Percentiles rank a stretch among this genome's conserved stretches.
Evolutionary conservation across 169 alveolate species (phyloP).

Genomic region (Babesia caballi): DNA sequence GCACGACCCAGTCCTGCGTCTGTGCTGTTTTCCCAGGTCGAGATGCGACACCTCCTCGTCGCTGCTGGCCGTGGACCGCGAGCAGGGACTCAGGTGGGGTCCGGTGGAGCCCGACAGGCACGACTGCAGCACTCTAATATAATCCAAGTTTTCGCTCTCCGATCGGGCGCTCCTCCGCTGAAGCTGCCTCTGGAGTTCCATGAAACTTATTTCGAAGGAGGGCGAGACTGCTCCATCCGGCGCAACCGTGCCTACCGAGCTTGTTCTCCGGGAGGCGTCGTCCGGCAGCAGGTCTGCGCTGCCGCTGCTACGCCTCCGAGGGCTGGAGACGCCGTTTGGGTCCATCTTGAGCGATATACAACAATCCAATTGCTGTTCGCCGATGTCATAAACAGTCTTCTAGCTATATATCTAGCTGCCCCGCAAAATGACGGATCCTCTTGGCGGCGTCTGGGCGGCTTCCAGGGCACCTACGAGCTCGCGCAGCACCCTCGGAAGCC

Average conservation of each 20-base stretch:
- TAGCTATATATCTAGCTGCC: background rate
- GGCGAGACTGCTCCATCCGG: slow-evolving; percentile 15
- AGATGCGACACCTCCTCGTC: slow-evolving; percentile 4
- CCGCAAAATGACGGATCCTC: slow-evolving; percentile 1
- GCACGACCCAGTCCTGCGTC: too few species aligned
- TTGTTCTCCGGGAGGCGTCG: background rate
- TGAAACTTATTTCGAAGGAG: background rate
- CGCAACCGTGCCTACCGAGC: slow-evolving; percentile 20
- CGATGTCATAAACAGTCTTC: background rate
- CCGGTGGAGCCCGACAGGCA: slow-evolving; percentile 18
- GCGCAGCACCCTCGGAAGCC: too few species aligned
- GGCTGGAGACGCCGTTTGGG: background rate
- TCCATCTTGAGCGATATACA: background rate
- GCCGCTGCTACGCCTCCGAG: background rate
- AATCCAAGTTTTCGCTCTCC: slow-evolving; percentile 1
- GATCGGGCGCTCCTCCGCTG: background rate
- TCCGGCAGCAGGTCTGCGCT: background rate
- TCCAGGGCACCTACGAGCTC: too few species aligned
- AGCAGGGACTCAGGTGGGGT: slow-evolving; percentile 12
- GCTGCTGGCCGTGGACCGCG: slow-evolving; percentile 17
- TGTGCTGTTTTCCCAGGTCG: too few species aligned
- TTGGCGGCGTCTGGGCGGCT: too few species aligned
- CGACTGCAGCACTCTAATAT: slow-evolving; percentile 18
- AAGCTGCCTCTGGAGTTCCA: slow-evolving; percentile 13
- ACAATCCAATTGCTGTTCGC: background rate